These are phyloP conservation scores for Phytophthora melonis DNA, from an alignment of 352 stramenopile genomes.

Conservation along the genomic window DNA sequence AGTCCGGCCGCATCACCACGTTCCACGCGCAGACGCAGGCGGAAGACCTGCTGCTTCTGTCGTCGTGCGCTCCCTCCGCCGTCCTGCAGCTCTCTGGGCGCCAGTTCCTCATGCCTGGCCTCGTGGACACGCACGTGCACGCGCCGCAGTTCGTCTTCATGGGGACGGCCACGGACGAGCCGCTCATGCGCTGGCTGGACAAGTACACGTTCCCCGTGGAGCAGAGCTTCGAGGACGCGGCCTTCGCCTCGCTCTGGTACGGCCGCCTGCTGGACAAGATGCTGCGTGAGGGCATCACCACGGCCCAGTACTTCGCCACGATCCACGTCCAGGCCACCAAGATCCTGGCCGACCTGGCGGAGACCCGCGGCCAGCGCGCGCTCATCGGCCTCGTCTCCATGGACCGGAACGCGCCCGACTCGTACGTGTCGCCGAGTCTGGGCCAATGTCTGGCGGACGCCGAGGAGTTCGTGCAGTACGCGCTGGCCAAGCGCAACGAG, in stretches of 20 bases:
- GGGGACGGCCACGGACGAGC: constrained; percentile 90
- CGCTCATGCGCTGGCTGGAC: constrained; percentile 93
- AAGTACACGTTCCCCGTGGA: constrained; percentile 94
- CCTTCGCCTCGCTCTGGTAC: constrained; percentile 74
- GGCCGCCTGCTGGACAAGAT: constrained; percentile 71
- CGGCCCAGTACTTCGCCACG: constrained; percentile 91
- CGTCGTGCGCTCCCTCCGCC: neutral
- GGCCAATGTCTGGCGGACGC: constrained; percentile 66
- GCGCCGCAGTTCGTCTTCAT: constrained; percentile 91
- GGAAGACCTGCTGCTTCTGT: constrained; percentile 28
- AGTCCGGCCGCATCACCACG: constrained; percentile 43
- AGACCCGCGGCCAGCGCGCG: constrained; percentile 74
- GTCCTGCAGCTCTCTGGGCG: constrained; percentile 32
- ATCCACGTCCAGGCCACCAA: constrained; percentile 86
- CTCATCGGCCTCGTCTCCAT: constrained; percentile 93
- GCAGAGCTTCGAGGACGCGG: constrained; percentile 63
- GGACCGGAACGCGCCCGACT: constrained; percentile 85
- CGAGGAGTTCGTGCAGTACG: constrained; percentile 80
- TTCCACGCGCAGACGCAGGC: constrained; percentile 51
- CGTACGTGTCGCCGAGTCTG: constrained; percentile 70
- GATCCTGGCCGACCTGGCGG: constrained; percentile 77
- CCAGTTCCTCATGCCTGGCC: constrained; percentile 89
- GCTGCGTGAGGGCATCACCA: constrained; percentile 88
- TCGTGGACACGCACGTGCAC: constrained; percentile 93
- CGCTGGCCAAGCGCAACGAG: constrained; percentile 44